Base-by-base conservation (phyloP, 768 basidiomycete species). In the Lanmaoa pseudosensibilis region DNA sequence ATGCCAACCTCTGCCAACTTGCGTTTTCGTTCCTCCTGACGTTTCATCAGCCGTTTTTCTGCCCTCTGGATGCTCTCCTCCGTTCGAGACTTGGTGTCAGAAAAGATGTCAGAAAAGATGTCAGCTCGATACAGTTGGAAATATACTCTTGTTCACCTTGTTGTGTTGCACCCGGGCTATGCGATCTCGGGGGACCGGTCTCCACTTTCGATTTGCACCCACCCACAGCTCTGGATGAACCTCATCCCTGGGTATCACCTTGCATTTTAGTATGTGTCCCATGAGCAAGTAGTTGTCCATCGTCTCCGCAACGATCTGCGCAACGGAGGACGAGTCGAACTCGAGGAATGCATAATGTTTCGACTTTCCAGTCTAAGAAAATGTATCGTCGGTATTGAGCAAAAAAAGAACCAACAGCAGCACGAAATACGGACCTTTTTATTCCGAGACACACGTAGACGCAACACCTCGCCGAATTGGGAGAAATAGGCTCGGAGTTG, bases 281-380 rank as follows among this genome's bases (percentile, higher is more conserved):
- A 90, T 83, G 60, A 99, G 80, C 38, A 99, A 82, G 73, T 98
- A 99, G 76, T 97, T 98, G 80, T 99, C 86, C 97, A 98, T 98
- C 44, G 96, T 98, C 67, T 98, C 97, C 2, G 91, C 88, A 9
- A 97, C 97, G 59, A 99, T 98, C 67, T 94, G 77, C 0, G 97
- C 95, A 32, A 98, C 94, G 0, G 88, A 80, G 19, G 84, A 81
- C 41, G 92, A 94, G 52, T 87, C 84, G 71, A 99, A 97, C 73
- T 98, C 96, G 66, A 99, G 79, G 78, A 96, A 98, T 3, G 85
- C 96, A 73, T 96, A 98, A 73, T 98, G 96, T 74, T 98, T 99
- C 45, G 96, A 96, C 59, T 82, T 83, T 52, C 97, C 97, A 15
- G 94, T 96, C 95, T 98, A 61, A 2, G 3, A 9, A 33, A 4